Evolutionary conservation across 1,284 basidiomycete genomes (phyloP).

Genomic region (Tylopilus sp.): DNA sequence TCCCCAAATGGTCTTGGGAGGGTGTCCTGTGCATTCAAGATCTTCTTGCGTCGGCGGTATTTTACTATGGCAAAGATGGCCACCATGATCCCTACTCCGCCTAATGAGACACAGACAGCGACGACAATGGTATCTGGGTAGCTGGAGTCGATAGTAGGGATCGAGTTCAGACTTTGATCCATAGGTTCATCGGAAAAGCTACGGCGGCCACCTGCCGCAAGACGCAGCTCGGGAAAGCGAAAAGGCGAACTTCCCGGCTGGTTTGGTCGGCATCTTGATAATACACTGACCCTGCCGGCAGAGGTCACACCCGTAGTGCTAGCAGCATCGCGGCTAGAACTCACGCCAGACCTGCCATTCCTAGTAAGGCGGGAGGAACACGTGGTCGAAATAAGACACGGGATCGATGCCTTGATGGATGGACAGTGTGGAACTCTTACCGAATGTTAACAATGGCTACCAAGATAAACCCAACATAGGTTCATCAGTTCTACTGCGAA

Average conservation of each 20-base stretch:
- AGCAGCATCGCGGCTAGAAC: slow-evolving; percentile 10
- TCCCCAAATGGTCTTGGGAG: slow-evolving; percentile 38
- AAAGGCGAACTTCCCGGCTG: neutral
- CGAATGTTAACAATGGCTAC: slow-evolving; percentile 25
- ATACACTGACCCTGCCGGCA: neutral
- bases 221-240: slow-evolving; percentile 2
- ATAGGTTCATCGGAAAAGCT: slow-evolving; percentile 17
- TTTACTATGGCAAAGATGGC: slow-evolving; percentile 18
- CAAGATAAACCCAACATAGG: neutral
- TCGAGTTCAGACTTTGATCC: neutral
- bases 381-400: slow-evolving; percentile 9
- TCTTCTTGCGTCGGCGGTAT: slow-evolving; percentile 19
- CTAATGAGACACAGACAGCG: slow-evolving; percentile 34
- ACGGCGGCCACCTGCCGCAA: slow-evolving; percentile 2
- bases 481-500: slow-evolving; percentile 1
- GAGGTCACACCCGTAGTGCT: slow-evolving; percentile 9
- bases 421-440: slow-evolving; percentile 28
- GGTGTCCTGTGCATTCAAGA: slow-evolving; percentile 33
- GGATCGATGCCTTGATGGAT: neutral
- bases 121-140: slow-evolving; percentile 17
- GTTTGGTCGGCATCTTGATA: slow-evolving; percentile 24
- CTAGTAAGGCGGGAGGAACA: slow-evolving; percentile 21
- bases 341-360: slow-evolving; percentile 17
- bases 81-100: slow-evolving; percentile 28
- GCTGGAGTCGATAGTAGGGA: slow-evolving; percentile 7